phyloP scores from a whole-genome alignment of 345 rosid species.

The Raphanus raphanistrum region DNA sequence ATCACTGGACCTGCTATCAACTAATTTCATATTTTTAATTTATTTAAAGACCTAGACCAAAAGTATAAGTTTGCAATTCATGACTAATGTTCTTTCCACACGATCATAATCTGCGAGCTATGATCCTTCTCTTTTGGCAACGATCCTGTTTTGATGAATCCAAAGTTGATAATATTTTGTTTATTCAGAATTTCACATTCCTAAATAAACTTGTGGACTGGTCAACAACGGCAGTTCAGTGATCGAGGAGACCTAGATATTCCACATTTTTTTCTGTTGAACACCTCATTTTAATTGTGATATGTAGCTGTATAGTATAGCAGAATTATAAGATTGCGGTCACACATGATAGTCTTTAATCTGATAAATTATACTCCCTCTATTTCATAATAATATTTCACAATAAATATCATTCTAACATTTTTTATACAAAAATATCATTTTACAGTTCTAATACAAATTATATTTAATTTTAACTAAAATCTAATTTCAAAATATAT shows the following conservation, averaged over 20 bases:
- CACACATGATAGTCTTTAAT: slow-evolving; percentile 16
- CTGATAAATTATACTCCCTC: background rate
- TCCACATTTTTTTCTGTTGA: background rate
- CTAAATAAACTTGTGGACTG: background rate
- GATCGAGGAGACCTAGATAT: slow-evolving; percentile 20
- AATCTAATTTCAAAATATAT: too few relatives aligned
- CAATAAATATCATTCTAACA: too few relatives aligned
- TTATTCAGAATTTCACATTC: background rate
- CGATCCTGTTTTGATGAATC: background rate
- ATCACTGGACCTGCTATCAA: background rate
- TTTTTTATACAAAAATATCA: too few relatives aligned
- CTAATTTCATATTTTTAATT: background rate
- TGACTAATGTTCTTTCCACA: background rate
- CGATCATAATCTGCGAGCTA: background rate
- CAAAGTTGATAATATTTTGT: background rate
- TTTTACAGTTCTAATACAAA: too few relatives aligned
- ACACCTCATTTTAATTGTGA: slow-evolving; percentile 17
- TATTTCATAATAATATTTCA: background rate
- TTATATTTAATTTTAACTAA: too few relatives aligned
- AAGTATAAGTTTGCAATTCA: background rate
- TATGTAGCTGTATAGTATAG: slow-evolving; percentile 13
- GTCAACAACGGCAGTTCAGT: slow-evolving; percentile 30
- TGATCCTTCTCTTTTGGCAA: slow-evolving; percentile 4
- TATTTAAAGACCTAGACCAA: background rate
- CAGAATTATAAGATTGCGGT: slow-evolving; percentile 8